Conservation (phyloP, 2,329 filamentous ascomycete species). For the Periconia digitata region DNA sequence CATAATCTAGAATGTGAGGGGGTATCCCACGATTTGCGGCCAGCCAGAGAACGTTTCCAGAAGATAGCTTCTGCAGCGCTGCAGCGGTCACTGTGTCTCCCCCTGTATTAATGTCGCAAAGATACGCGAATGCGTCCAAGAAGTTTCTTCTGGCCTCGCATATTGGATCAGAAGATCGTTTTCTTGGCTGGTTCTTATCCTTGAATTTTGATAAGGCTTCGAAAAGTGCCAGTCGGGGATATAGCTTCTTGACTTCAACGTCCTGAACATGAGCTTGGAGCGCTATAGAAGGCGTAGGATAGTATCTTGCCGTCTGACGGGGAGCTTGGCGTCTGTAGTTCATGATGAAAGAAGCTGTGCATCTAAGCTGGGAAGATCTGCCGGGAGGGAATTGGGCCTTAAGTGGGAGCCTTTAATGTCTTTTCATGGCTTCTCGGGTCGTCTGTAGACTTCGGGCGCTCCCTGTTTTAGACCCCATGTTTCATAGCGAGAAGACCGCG, state of each 20-base stretch:
- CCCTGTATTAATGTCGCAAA: conserved; percentile 9
- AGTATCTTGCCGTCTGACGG: not conserved
- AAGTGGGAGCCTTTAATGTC: no score
- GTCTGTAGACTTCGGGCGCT: no score
- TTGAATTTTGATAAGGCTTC: conserved; percentile 8
- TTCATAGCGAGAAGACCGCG: no score
- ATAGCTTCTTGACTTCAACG: conserved; percentile 4
- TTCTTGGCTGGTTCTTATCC: not conserved
- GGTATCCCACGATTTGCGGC: conserved; percentile 9
- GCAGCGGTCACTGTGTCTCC: conserved; percentile 10
- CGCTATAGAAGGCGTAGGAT: not conserved
- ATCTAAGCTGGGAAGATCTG: conserved; percentile 1
- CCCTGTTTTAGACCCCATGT: no score
- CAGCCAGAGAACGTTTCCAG: conserved; percentile 8
- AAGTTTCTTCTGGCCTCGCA: conserved; percentile 8
- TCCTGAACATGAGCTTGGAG: conserved; percentile 2
- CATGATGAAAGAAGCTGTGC: conserved; percentile 1
- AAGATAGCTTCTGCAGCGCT: conserved; percentile 5
- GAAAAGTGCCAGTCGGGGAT: conserved; percentile 3
- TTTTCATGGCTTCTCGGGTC: no score
- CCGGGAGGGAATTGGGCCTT: no score
- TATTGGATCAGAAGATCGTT: not conserved
- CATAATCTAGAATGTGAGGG: conserved; percentile 1
- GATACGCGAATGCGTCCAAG: conserved; percentile 12
- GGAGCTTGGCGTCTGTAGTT: conserved; percentile 4